Base-by-base conservation (phyloP, 1,284 basidiomycete species). In the Ceratobasidium sp. region DNA sequence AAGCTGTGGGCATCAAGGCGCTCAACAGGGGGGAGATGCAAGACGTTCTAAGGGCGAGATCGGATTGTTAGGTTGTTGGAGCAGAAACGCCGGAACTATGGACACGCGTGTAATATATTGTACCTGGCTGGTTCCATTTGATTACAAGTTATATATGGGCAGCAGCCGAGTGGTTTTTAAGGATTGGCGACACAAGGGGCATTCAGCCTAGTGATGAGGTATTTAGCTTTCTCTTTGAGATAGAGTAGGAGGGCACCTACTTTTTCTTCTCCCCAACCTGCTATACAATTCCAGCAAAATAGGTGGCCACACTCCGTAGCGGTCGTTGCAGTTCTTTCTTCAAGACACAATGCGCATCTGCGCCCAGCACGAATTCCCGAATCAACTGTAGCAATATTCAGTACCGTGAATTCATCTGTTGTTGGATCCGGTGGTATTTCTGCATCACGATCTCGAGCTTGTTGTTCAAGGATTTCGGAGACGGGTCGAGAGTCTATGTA, bases 271-370 rank as follows among this genome's bases (percentile, higher is more conserved):
- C 92, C 91, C 97, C 97, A 95, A 67, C 94, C 91, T 64, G 93
- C 90, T 70, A 98, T 95, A 84, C 97, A 98, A 80, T 89, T 91
- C 97, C 97, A 98, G 83, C 96, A 97, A 85, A 97, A 98, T 63
- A 97, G 85, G 86, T 98, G 97, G 0, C 97, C 97, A 82, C 97
- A 98, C 84, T 97, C 96, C 0, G 97, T 98, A 39, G 95, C 92
- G 81, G 93, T 94, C 73, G 92, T 91, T 83, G 93, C 89, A 40
- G 92, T 92, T 83, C 94, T 86, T 86, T 95, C 91, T 82, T 97
- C 95, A 76, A 97, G 86, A 83, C 96, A 97, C 5, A 97, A 87
- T 1, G 95, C 95, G 81, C 96, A 97, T 82, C 90, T 94, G 82
- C 95, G 88, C 23, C 91, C 89, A 9, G 90, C 90, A 61, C 94